A percentile compares a stretch with the other conserved stretches of the same genome.
phyloP scores from a whole-genome alignment of 768 basidiomycete genomes.

The Boletus subcaerulescens region DNA sequence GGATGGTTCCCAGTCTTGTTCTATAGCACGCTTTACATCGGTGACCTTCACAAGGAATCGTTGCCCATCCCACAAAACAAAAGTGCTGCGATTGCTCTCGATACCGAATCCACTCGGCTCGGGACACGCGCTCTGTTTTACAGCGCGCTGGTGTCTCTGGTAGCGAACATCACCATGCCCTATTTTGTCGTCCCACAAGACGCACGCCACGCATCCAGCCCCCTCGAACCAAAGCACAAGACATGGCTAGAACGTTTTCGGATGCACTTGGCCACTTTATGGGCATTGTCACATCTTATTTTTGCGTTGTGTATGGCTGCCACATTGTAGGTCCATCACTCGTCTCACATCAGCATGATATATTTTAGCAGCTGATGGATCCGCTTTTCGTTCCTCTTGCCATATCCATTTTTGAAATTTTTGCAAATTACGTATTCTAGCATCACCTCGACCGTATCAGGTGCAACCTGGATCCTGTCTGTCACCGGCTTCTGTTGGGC shows the following conservation, averaged over 20 bases:
- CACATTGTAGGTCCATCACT: constrained; percentile 64
- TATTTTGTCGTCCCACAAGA: constrained; percentile 44
- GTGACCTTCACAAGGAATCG: constrained; percentile 72
- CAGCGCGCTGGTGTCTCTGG: constrained; percentile 66
- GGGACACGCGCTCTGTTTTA: constrained; percentile 84
- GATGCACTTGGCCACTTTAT: constrained; percentile 65
- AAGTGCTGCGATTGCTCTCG: constrained; percentile 37
- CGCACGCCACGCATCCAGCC: constrained; percentile 9
- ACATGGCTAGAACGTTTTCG: constrained; percentile 43
- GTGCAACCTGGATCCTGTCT: constrained; percentile 74
- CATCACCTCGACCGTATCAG: constrained; percentile 63
- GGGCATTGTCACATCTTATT: constrained; percentile 74
- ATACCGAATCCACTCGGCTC: constrained; percentile 73
- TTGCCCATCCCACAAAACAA: constrained; percentile 33
- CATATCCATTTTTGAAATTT: constrained; percentile 7
- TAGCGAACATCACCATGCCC: constrained; percentile 69
- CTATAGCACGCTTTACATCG: constrained; percentile 84
- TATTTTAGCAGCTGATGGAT: constrained; percentile 8
- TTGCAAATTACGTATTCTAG: constrained; percentile 36
- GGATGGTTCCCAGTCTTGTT: constrained; percentile 94
- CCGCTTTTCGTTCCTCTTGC: background rate
- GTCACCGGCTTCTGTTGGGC: constrained; percentile 92
- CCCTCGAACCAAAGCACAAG: constrained; percentile 17
- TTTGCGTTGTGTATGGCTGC: constrained; percentile 77
- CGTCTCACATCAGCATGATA: constrained; percentile 10